Base-by-base conservation (phyloP, 164 flowering plant species). In the Berberis thunbergii region DNA sequence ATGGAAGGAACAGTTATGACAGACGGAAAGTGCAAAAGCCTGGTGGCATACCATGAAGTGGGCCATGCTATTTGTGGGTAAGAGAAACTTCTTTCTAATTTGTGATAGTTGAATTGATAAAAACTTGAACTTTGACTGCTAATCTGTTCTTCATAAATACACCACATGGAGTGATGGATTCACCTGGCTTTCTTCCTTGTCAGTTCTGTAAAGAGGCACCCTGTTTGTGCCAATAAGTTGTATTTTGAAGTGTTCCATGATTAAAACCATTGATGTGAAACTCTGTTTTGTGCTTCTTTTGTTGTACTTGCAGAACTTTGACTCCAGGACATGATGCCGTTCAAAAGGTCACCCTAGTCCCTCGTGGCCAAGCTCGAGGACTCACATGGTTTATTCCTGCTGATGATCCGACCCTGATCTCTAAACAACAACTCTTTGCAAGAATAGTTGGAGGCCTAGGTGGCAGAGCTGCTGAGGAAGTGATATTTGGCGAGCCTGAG, bases 61-160 rank as follows among this genome's bases (percentile, higher is more conserved):
- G 97, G 97, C n/a, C 97, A 91, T 76, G 97, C 97, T 69, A 78
- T 90, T 60, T 90, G 95, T 65, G 97, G 95, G 97, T 90, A 75
- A 75, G 77, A 50, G 12, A 43, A 11, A 9, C 41, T 38, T 60
- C 45, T 40, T 3, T 13, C 41, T 62, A 6, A 26, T 59, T 26
- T 26, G 26, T 26, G 26, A 26, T 26, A 26, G 26, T 26, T 26
- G 26, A 26, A 26, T 26, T 26, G 26, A 26, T 26, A 26, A 26
- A 26, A 26, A 26, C 26, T 26, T 26, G 26, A 26, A 26, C 26
- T 26, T 26, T 26, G 0, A 26, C 26, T 26, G 26, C 26, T 26
- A 26, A 26, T 26, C 26, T 26, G 26, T 26, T 26, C 26, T 26
- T 26, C 26, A 26, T 26, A 26, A 26, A 26, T 26, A 26, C 26